phyloP scores from a whole-genome alignment of 2,329 filamentous ascomycete species.

The Pseudonectria foliicola region DNA sequence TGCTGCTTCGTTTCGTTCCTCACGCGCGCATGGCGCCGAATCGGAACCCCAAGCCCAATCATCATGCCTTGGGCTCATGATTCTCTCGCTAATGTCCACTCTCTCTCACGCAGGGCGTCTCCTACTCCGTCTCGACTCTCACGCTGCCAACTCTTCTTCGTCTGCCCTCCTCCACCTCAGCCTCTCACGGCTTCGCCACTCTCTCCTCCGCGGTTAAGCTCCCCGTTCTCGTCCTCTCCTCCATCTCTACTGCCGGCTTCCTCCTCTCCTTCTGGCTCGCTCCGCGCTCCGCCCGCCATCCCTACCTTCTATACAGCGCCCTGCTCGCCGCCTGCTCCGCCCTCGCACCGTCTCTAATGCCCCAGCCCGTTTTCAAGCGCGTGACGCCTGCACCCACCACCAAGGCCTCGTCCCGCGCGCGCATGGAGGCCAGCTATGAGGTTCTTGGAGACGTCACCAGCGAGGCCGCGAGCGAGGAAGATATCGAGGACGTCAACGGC shows the following conservation, averaged over 20 bases:
- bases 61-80: not conserved
- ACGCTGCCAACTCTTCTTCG: constrained; percentile 74
- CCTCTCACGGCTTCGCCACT: constrained; percentile 62
- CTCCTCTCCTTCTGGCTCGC: constrained; percentile 73
- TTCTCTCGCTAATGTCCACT: constrained; percentile 8
- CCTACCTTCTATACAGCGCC: constrained; percentile 83
- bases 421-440: constrained; percentile 67
- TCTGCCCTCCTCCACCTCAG: constrained; percentile 67
- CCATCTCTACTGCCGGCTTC: constrained; percentile 64
- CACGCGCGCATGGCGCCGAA: no score
- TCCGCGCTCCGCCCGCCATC: constrained; percentile 68
- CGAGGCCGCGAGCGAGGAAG: constrained; percentile 44
- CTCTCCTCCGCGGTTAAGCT: constrained; percentile 56
- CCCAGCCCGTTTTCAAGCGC: constrained; percentile 18
- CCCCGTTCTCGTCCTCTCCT: constrained; percentile 60
- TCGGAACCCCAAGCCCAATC: no score
- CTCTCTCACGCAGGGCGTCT: constrained; percentile 60
- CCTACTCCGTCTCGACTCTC: constrained; percentile 72
- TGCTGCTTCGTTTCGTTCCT: no score
- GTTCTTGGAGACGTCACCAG: constrained; percentile 51
- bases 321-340: constrained; percentile 59
- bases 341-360: constrained; percentile 42
- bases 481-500: constrained; percentile 48
- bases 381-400: constrained; percentile 16
- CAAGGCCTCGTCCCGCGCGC: constrained; percentile 29